Evolutionary conservation across 2,329 filamentous ascomycete genomes (phyloP).

Genomic region (Colletotrichum sp.): DNA sequence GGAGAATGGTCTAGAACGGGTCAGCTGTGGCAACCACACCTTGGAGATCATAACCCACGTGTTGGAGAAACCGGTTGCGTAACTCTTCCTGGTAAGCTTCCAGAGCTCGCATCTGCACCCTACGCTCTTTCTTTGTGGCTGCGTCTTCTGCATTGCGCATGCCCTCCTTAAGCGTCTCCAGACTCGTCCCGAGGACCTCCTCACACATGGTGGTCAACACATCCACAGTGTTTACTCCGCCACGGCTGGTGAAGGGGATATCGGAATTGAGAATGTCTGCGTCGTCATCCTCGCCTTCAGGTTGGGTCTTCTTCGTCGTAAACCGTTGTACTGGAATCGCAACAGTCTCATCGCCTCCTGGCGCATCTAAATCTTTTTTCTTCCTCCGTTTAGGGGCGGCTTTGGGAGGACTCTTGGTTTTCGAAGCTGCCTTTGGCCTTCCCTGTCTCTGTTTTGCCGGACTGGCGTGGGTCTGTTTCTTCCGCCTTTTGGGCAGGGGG

Average conservation of each 20-base stretch:
- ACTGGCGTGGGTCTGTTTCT: conserved; percentile 40
- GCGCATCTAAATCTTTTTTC: conserved; percentile 15
- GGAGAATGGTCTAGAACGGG: conserved; percentile 54
- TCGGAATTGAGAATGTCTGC: conserved; percentile 53
- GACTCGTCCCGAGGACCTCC: conserved; percentile 59
- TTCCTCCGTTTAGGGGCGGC: conserved; percentile 22
- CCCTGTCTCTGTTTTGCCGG: conserved; percentile 47
- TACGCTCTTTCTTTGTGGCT: conserved; percentile 56
- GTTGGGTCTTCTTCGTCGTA: conserved; percentile 45
- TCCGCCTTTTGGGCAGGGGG: conserved; percentile 41
- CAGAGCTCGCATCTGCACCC: conserved; percentile 60
- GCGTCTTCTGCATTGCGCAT: conserved; percentile 43
- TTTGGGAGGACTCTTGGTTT: conserved; percentile 24
- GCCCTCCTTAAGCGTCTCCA: conserved; percentile 52
- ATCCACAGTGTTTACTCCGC: conserved; percentile 66
- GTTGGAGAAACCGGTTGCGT: conserved; percentile 59
- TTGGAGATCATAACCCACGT: conserved; percentile 49
- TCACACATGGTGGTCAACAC: conserved; percentile 67
- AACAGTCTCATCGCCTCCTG: conserved; percentile 34
- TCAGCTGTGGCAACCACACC: conserved; percentile 16
- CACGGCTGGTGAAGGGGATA: conserved; percentile 58
- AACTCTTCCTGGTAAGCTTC: conserved; percentile 65
- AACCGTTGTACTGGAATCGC: conserved; percentile 68
- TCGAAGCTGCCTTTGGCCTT: conserved; percentile 7
- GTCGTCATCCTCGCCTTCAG: conserved; percentile 44